phyloP scores from a whole-genome alignment of 1,284 basidiomycete species.

The Cronartium ribicola region DNA sequence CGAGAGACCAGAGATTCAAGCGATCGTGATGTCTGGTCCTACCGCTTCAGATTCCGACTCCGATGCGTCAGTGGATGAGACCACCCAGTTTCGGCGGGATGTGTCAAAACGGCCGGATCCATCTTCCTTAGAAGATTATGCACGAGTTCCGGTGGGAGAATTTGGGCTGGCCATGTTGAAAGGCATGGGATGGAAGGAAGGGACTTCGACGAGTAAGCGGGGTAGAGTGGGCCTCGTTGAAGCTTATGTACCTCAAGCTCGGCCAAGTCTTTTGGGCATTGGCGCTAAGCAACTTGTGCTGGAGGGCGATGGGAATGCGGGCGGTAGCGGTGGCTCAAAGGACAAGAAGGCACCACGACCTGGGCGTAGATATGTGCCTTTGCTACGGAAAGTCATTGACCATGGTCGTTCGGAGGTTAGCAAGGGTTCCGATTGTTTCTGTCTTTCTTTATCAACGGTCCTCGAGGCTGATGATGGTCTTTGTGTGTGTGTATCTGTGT shows the following conservation, averaged over 20 bases:
- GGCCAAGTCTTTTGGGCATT: slow-evolving; percentile 79
- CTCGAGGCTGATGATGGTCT: too few species aligned
- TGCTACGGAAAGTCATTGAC: slow-evolving; percentile 21
- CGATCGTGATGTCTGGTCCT: slow-evolving; percentile 8
- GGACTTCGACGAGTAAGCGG: slow-evolving; percentile 59
- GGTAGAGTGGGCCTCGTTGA: slow-evolving; percentile 58
- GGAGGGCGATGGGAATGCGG: neutral
- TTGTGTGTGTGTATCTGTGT: neutral
- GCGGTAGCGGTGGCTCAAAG: neutral
- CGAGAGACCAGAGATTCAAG: slow-evolving; percentile 1
- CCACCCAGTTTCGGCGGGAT: slow-evolving; percentile 17
- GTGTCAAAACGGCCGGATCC: slow-evolving; percentile 47
- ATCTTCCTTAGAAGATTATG: slow-evolving; percentile 79
- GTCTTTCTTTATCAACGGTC: neutral
- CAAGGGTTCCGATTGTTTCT: neutral
- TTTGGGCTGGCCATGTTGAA: slow-evolving; percentile 89
- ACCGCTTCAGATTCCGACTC: neutral
- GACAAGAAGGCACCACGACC: neutral
- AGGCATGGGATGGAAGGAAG: slow-evolving; percentile 95
- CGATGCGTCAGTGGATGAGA: slow-evolving; percentile 14
- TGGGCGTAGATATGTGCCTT: slow-evolving; percentile 20
- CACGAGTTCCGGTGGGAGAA: slow-evolving; percentile 80
- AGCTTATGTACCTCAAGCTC: slow-evolving; percentile 71
- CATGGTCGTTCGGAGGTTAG: too few species aligned
- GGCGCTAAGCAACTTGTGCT: slow-evolving; percentile 70